Base-by-base conservation (phyloP, 2,329 filamentous ascomycete genomes). In the Colletotrichum shisoi region DNA sequence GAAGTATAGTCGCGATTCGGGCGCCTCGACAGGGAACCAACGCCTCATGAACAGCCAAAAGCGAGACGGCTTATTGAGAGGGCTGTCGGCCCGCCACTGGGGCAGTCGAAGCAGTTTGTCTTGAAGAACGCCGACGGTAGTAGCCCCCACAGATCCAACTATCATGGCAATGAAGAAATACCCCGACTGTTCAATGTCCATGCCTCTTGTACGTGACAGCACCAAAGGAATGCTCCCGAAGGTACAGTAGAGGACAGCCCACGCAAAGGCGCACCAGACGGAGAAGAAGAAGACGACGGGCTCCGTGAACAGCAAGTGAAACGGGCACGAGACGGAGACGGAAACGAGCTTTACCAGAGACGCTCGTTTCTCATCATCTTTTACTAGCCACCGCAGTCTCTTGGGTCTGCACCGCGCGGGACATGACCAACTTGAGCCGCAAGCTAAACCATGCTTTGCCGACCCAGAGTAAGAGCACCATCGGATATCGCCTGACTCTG, bases 211-310 rank as follows among this genome's bases (percentile, higher is more conserved):
- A 5, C 81, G 84, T 24, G 81, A 74, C 77, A 95, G 96, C 27
- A 96, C 88, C 4, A 95, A 84, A 0, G 93, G 92, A 5, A 97
- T 87, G 1, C 92, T 90, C 15, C 87, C 87, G 71, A 97, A 94
- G 13, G 91, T 92, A 19, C 97, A 81, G 76, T 97, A 97, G 0
- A 97, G 85, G 0, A 96, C 86, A 0, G 91, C 93, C 94, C 94
- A 97, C 21, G 89, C 89, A 76, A 97, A 97, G 0, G 92, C 85
- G 0, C 93, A 90, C 94, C 94, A 97, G 0, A 96, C 82, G 0
- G 90, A 93, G 80, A 97, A 97, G 80, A 87, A 93, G 78, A 93
- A 93, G 15, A 94, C 90, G 11, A 93, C 89, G 0, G 91, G 89
- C 71, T 94, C 91, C 0, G 91, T 93, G 70, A 89, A 79, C 17